These are phyloP conservation scores for Ilyonectria robusta DNA, from an alignment of 2,329 filamentous ascomycete genomes.

Conservation along the genomic window DNA sequence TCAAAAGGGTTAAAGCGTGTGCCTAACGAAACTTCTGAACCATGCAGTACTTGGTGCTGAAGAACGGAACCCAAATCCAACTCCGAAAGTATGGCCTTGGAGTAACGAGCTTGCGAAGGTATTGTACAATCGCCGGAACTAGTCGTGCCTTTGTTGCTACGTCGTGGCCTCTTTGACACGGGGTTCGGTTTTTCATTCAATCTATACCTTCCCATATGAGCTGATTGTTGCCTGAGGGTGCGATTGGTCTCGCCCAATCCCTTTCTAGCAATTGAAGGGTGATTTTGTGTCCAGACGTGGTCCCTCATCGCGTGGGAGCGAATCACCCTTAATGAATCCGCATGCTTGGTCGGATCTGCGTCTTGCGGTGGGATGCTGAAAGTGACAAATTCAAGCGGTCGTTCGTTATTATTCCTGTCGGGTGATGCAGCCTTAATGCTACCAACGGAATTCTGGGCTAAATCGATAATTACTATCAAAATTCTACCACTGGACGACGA, in stretches of 20 bases:
- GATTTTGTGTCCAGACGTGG: slow-evolving; percentile 1
- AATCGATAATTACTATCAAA: slow-evolving; percentile 4
- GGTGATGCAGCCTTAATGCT: slow-evolving; percentile 1
- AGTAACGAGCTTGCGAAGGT: background rate
- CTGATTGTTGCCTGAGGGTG: slow-evolving; percentile 1
- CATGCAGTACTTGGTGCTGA: background rate
- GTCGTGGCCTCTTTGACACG: background rate
- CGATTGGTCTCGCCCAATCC: slow-evolving; percentile 3
- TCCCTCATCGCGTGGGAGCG: slow-evolving; percentile 2
- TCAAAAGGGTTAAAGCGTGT: slow-evolving; percentile 7
- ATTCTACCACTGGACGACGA: slow-evolving; percentile 2
- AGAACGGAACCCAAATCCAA: slow-evolving; percentile 4
- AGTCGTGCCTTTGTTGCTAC: background rate
- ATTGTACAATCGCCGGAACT: slow-evolving; percentile 1
- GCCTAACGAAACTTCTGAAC: slow-evolving; percentile 2
- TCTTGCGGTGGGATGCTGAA: background rate
- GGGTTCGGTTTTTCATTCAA: slow-evolving; percentile 2
- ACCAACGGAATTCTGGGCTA: slow-evolving; percentile 2
- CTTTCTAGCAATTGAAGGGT: background rate
- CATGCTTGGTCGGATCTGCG: slow-evolving; percentile 2
- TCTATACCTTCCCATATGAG: slow-evolving; percentile 5
- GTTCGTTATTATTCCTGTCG: slow-evolving; percentile 4
- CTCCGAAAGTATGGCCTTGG: background rate
- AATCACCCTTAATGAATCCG: slow-evolving; percentile 3
- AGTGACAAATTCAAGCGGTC: slow-evolving; percentile 5